Base-by-base conservation (phyloP, 768 basidiomycete species). In the Hydnomerulius pinastri region DNA sequence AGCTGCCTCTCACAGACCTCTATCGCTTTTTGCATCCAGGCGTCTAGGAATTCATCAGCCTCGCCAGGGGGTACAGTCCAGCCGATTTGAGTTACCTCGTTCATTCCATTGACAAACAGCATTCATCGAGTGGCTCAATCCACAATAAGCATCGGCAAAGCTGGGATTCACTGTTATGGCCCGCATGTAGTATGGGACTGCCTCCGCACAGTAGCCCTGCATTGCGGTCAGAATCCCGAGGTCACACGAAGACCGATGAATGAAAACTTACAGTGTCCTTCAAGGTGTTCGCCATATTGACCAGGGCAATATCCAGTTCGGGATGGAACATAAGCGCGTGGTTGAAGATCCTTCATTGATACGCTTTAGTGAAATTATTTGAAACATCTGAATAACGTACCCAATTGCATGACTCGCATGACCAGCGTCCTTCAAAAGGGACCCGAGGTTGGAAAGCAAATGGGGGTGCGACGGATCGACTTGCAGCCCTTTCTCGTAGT, bases 281-380 rank as follows among this genome's bases (percentile, higher is more conserved):
- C 56, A 80, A 59, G 0, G 76, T 76, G 59, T 78, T 80, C 15
- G 73, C 78, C 61, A 80, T 68, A 47, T 80, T 80, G 13, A 77
- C 77, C 9, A 80, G 65, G 3, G 78, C 78, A 48, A 80, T 74
- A 36, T 78, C 79, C 28, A 78, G 74, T 53, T 75, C 72, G 5
- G 77, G 77, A 44, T 78, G 74, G 33, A 55, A 54, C 32, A 66
- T 45, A 13, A 78, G 55, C 2, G 76, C 76, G 40, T 70, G 66
- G 36, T 63, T 64, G 57, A 77, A 78, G 12, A 77, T 52, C 29
- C 75, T 76, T 48, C 6, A 35, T 18, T 29, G 28, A 20, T 20
- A 11, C 25, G 29, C 15, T 25, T 42, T 55, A 59, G 45, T 28
- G 25, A 10, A 41, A 41, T n/a, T n/a, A 27, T 30, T 21, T 37